These are phyloP conservation scores for Theileria annulata DNA, from an alignment of 169 alveolate genomes.

Conservation along the genomic window DNA sequence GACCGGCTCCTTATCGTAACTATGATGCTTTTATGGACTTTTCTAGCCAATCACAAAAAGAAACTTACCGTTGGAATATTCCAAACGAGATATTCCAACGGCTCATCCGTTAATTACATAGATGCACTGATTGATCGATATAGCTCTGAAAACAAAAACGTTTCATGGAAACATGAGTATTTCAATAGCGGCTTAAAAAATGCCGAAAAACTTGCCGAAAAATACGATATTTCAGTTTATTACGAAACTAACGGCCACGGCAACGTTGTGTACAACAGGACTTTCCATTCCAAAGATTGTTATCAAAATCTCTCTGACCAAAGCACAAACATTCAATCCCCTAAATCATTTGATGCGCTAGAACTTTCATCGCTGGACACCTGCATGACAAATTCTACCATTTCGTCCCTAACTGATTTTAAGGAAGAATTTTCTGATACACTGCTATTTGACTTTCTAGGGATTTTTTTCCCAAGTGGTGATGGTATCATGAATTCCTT, in stretches of 20 bases:
- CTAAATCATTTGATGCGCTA: background rate
- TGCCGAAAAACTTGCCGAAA: slow-evolving; percentile 47
- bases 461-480: slow-evolving; percentile 34
- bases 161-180: slow-evolving; percentile 47
- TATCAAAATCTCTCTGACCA: background rate
- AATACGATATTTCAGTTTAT: slow-evolving; percentile 62
- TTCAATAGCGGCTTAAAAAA: slow-evolving; percentile 71
- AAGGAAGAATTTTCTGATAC: background rate
- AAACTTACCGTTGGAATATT: slow-evolving; percentile 12
- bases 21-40: slow-evolving; percentile 44
- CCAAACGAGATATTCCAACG: slow-evolving; percentile 40
- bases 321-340: background rate
- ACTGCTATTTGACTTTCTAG: slow-evolving; percentile 1
- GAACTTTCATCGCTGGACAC: background rate
- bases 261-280: slow-evolving; percentile 16
- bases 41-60: background rate
- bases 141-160: slow-evolving; percentile 3
- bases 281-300: background rate
- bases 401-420: background rate
- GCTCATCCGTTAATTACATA: slow-evolving; percentile 31
- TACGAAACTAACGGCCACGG: slow-evolving; percentile 81
- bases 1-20: slow-evolving; percentile 53
- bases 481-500: slow-evolving; percentile 70
- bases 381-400: background rate
- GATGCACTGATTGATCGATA: slow-evolving; percentile 10